phyloP scores from a whole-genome alignment of 345 rosid species.

The Gossypium anomalum region DNA sequence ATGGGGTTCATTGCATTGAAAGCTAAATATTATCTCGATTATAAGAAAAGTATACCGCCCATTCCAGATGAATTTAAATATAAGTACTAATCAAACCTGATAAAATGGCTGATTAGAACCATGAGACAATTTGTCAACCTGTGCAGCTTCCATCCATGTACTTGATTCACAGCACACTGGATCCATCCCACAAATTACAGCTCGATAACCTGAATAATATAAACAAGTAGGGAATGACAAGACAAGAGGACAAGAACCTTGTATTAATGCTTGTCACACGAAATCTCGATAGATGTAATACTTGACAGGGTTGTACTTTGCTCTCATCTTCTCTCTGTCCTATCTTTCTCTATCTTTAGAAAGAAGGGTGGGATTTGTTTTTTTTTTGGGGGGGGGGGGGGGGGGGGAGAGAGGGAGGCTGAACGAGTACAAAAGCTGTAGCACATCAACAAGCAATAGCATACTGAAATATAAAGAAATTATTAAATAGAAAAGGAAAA shows the following conservation, averaged over 20 bases:
- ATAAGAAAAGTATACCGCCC: background rate
- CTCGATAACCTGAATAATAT: slow-evolving; percentile 59
- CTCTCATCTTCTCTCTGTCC: background rate
- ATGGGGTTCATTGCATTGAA: background rate
- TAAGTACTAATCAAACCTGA: slow-evolving; percentile 51
- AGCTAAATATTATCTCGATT: background rate
- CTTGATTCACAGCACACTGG: slow-evolving; percentile 85
- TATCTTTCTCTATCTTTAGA: background rate
- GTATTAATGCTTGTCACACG: background rate
- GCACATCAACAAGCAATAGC: background rate
- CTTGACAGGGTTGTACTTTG: background rate
- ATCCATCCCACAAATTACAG: slow-evolving; percentile 93
- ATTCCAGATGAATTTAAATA: background rate
- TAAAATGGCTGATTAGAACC: slow-evolving; percentile 90
- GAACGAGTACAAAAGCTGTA: background rate
- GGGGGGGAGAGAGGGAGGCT: background rate
- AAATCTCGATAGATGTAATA: background rate
- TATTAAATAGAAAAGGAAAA: background rate
- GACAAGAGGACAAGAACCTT: background rate
- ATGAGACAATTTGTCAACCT: slow-evolving; percentile 62
- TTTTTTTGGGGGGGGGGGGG: too few species aligned
- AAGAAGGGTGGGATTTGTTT: background rate
- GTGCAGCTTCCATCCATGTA: slow-evolving; percentile 86
- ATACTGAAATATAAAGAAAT: background rate
- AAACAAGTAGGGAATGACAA: background rate